phyloP scores from a whole-genome alignment of 31 red algal species.

The Bonnemaisonia californica region DNA sequence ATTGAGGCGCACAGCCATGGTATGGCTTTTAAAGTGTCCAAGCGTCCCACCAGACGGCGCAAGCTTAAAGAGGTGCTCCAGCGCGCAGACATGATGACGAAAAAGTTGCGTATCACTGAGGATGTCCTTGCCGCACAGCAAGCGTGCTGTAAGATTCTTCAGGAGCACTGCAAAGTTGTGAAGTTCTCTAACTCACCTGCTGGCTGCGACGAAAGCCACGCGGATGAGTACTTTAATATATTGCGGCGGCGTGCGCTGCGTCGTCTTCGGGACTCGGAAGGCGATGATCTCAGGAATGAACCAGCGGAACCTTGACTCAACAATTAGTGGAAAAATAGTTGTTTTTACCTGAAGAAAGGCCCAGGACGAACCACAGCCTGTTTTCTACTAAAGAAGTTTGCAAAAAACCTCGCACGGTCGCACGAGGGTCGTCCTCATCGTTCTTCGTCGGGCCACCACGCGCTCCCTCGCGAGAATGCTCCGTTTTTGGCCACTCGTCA shows the following conservation, averaged over 20 bases:
- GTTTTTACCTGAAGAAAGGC: no score
- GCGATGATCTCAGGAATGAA: not conserved
- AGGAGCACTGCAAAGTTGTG: slow-evolving; percentile 10
- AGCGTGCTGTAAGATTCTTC: slow-evolving; percentile 4
- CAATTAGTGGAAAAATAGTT: no score
- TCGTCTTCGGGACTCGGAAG: not conserved
- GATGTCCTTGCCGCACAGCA: not conserved
- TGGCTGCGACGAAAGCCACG: not conserved
- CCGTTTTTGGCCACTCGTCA: no score
- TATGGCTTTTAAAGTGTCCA: not conserved
- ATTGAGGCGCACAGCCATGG: not conserved
- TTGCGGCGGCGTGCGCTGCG: not conserved
- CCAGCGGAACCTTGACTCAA: no score
- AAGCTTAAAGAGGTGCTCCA: slow-evolving; percentile 5
- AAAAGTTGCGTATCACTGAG: slow-evolving; percentile 20
- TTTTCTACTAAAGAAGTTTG: no score
- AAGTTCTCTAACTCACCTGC: not conserved
- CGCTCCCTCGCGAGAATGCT: no score
- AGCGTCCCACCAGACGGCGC: slow-evolving; percentile 1
- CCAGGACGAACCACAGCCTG: no score
- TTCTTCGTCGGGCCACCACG: no score
- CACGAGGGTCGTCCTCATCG: no score
- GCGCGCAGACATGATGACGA: not conserved
- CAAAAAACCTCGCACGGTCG: no score
- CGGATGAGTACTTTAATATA: slow-evolving; percentile 5